Base-by-base conservation (phyloP, 345 rosid genomes). In the Sisymbrium altissimum region DNA sequence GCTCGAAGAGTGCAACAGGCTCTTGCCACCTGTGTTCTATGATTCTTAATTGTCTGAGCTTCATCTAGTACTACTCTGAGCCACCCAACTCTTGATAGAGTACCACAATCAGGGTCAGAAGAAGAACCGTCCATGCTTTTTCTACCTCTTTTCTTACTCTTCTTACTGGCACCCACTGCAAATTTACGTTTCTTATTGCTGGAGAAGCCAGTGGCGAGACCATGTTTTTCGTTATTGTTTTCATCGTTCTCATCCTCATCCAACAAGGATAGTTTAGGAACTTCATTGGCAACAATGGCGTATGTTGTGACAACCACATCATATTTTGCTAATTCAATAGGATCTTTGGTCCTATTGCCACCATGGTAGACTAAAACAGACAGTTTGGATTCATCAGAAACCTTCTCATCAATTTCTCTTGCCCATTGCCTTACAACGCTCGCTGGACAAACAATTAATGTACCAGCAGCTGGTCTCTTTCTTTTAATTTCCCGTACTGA, bases 41-140 rank as follows among this genome's bases (percentile, higher is more conserved):
- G 97, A 81, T 95, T 95, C 79, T 95, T 95, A 58, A 95, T 95
- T 9, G 97, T 90, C 84, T 95, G 99, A 64, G 99, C 99, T 83
- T 95, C 99, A 84, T 95, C 99, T 46, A 92, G 83, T 70, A 95
- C 83, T 58, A 95, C 89, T 82, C 99, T 84, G 70, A 74, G 81
- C 99, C 99, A 95, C 66, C 77, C 81, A 46, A 92, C 96, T 82
- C 79, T 84, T 66, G 91, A 92, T 79, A 92, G 87, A 9, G 98
- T 66, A 74, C 99, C 97, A 52, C 76, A 83, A 38, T 76, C 86
- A 73, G 71, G 71, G 66, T 88, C 97, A 75, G 81, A 70, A 68
- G 87, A 80, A 27, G 86, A 83, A 79, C 66, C 58, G 6, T 85
- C 91, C 54, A 71, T 71, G 41, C 81, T 82, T 84, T 84, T 86